Percentiles rank a stretch among this genome's conserved stretches.
Evolutionary conservation across 1,284 basidiomycete genomes (phyloP).

Genomic region (Marasmius fiardii): DNA sequence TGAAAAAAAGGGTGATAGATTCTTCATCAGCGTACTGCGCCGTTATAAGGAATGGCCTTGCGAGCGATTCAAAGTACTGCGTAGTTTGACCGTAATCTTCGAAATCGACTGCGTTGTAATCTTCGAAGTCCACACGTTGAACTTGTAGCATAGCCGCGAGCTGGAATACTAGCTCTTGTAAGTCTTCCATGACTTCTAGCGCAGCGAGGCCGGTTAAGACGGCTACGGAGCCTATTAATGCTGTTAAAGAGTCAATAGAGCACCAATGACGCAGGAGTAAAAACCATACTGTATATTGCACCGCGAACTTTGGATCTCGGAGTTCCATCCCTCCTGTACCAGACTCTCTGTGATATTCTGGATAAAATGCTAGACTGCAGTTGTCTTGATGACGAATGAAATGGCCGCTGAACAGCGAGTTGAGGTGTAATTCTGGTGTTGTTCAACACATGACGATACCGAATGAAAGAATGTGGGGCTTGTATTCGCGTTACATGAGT

Average conservation of each 20-base stretch:
- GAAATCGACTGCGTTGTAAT: not conserved
- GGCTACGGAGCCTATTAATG: not conserved
- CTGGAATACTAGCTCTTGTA: not conserved
- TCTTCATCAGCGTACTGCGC: not conserved
- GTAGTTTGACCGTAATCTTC: not conserved
- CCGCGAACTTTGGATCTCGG: not conserved
- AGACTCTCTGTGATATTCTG: not conserved
- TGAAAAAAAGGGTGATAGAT: not conserved
- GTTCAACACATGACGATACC: not conserved
- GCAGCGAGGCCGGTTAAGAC: not conserved
- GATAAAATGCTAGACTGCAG: not conserved
- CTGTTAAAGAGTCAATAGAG: not conserved
- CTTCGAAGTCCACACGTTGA: constrained; percentile 1
- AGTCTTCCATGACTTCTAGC: constrained; percentile 3
- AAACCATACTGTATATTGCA: not conserved
- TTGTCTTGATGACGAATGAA: not conserved
- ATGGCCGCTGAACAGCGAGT: not conserved
- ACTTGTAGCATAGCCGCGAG: constrained; percentile 1
- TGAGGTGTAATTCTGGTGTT: not conserved
- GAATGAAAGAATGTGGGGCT: not conserved
- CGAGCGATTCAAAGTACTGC: not conserved
- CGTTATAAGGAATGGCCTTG: not conserved
- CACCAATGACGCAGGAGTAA: not conserved
- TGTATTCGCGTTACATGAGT: not conserved
- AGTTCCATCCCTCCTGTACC: constrained; percentile 1